Percentiles rank a stretch among this genome's conserved stretches.
Conservation (phyloP, 2,329 filamentous ascomycete species). For the Orbilia oligospora region DNA sequence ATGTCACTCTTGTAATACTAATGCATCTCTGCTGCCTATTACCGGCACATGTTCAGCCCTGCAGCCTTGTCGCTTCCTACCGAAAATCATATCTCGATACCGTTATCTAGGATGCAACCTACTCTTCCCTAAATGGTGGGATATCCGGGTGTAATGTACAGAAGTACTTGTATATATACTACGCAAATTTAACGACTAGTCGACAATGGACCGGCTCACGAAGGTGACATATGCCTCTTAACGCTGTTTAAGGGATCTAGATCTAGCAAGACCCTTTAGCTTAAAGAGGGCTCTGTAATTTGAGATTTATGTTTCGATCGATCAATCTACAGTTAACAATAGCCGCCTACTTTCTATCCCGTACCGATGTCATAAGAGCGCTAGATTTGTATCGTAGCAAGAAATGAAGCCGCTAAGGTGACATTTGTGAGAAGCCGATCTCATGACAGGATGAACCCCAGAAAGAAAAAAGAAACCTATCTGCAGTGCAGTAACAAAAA, state of each 20-base stretch:
- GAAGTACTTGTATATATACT: no score
- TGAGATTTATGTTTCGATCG: slow-evolving; percentile 19
- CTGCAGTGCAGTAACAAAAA: not conserved
- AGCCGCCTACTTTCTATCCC: slow-evolving; percentile 54
- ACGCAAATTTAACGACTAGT: no score
- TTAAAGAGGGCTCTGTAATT: slow-evolving; percentile 6
- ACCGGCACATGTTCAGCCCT: slow-evolving; percentile 23
- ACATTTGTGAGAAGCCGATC: slow-evolving; percentile 44
- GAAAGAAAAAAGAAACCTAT: slow-evolving; percentile 4
- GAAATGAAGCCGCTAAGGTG: slow-evolving; percentile 58
- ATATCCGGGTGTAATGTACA: not conserved
- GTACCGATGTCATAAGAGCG: slow-evolving; percentile 53
- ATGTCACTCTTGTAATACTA: not conserved
- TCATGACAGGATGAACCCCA: slow-evolving; percentile 29
- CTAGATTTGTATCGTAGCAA: slow-evolving; percentile 52
- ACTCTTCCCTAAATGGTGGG: not conserved
- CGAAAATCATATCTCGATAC: slow-evolving; percentile 23
- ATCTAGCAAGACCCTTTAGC: not conserved
- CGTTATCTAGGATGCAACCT: not conserved
- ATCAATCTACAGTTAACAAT: slow-evolving; percentile 50
- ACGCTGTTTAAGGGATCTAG: slow-evolving; percentile 4
- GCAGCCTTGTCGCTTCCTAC: not conserved
- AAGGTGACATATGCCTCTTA: slow-evolving; percentile 5
- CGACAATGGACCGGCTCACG: not conserved
- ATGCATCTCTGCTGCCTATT: slow-evolving; percentile 25